Evolutionary conservation across 2,329 filamentous ascomycete species (phyloP).

Genomic region (Trichoderma sp.): DNA sequence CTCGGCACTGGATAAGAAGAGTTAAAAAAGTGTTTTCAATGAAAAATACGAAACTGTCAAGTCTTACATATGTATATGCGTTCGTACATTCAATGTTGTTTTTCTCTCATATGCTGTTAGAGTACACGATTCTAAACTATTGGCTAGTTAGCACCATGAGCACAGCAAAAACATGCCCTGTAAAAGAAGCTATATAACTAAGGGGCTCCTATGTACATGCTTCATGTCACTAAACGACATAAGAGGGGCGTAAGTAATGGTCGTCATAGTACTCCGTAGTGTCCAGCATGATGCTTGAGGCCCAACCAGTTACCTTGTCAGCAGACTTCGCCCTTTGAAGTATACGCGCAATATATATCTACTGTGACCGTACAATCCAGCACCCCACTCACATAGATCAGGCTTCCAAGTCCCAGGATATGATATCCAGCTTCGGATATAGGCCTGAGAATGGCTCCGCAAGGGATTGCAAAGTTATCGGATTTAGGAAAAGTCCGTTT

Average conservation of each 20-base stretch:
- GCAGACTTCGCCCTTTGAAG: background rate
- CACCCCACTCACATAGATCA: background rate
- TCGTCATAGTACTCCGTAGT: background rate
- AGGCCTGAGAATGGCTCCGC: background rate
- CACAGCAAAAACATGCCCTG: background rate
- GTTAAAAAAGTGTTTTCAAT: no score
- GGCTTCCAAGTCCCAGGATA: background rate
- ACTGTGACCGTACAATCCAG: background rate
- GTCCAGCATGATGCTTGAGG: background rate
- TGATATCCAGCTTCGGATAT: background rate
- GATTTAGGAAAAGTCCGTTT: slow-evolving; percentile 1
- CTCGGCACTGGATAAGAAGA: no score
- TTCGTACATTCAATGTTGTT: no score
- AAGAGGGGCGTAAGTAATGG: background rate
- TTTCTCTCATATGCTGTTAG: no score
- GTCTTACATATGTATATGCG: no score
- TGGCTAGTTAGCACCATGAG: background rate
- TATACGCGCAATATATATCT: background rate
- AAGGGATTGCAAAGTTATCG: background rate
- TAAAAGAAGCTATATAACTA: background rate
- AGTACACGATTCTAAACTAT: no score
- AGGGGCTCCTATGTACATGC: background rate
- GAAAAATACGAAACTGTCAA: no score
- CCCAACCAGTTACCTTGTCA: background rate
- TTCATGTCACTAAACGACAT: background rate